Evolutionary conservation across 768 basidiomycete genomes (phyloP).

Genomic region (Hygrophoropsis aurantiaca): DNA sequence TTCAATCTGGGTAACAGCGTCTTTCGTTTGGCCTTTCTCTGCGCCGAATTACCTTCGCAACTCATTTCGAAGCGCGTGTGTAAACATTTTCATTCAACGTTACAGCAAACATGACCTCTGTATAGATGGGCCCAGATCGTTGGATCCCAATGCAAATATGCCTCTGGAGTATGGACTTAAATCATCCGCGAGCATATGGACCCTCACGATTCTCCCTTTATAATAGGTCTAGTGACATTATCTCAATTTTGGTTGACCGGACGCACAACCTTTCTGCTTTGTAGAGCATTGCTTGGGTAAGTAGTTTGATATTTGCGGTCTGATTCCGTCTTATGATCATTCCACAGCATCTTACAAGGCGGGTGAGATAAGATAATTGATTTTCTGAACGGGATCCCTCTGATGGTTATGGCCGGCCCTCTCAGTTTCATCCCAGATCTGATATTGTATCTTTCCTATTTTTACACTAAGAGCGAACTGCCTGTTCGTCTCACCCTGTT

Average conservation of each 20-base stretch:
- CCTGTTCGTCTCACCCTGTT: slow-evolving; percentile 56
- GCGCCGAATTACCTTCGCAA: slow-evolving; percentile 57
- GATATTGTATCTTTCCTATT: slow-evolving; percentile 59
- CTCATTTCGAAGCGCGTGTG: slow-evolving; percentile 51
- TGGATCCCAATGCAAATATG: slow-evolving; percentile 58
- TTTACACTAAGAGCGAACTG: slow-evolving; percentile 59
- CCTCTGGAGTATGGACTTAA: slow-evolving; percentile 35
- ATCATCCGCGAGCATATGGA: not conserved
- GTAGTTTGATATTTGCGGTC: slow-evolving; percentile 3
- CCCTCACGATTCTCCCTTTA: no score
- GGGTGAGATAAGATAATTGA: slow-evolving; percentile 22
- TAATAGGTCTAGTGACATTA: slow-evolving; percentile 36
- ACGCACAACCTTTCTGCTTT: slow-evolving; percentile 43
- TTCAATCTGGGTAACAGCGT: slow-evolving; percentile 53
- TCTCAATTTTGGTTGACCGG: slow-evolving; percentile 52
- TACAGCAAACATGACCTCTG: not conserved
- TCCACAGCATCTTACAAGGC: slow-evolving; percentile 37
- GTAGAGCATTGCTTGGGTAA: slow-evolving; percentile 43
- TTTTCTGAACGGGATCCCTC: no score
- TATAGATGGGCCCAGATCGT: slow-evolving; percentile 53
- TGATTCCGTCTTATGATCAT: not conserved
- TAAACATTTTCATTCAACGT: not conserved
- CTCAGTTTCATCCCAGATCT: slow-evolving; percentile 53
- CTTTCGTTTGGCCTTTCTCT: slow-evolving; percentile 46
- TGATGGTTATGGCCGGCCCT: no score